Base-by-base conservation (phyloP, 2,329 filamentous ascomycete species). In the Cylindrodendrum hubeiense region DNA sequence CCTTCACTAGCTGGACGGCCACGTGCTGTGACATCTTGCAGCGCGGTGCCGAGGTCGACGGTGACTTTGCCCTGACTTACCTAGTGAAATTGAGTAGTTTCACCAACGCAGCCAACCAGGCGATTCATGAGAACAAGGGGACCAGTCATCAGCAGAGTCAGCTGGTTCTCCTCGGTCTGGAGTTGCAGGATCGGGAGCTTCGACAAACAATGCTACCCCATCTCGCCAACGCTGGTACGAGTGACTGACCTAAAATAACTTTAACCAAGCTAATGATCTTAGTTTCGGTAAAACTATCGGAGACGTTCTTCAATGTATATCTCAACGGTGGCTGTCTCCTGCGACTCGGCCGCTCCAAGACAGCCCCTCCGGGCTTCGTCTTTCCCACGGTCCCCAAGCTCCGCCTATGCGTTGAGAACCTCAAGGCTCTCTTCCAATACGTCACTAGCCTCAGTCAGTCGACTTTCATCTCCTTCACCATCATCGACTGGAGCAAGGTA, bases 81-180 rank as follows among this genome's bases (percentile, higher is more conserved):
- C 78, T 86, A 5, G 78, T 79, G 3, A 79, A 83, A 7, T 64
- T 85, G 3, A 76, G 82, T 6, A 80, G 81, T 39, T 77, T 84
- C 15, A 68, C 76, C 2, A 79, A 79, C 51, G 80, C 84, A 59
- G 79, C 82, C 4, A 69, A 76, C 37, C 72, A 75, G 5, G 71
- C 81, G 3, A 71, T 77, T 5, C 69, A 75, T 28, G 68, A 74
- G n/a, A 63, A 64, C 9, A 68, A 75, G 43, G 61, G 71, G 37
- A 75, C 76, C 46, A 72, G 70, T 6, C 75, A 81, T 39, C 79
- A 84, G 61, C 83, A 86, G 47, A 78, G 76, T 21, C 75, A 77
- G 3, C 77, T 87, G 19, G 77, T 87, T 64, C 71, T 84, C n/a
- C 76, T 81, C 2, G 85, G 85, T 0, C 78, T 87, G 28, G 83